Conservation (phyloP, 2,329 filamentous ascomycete genomes). For the Sordariomycetes sp. region DNA sequence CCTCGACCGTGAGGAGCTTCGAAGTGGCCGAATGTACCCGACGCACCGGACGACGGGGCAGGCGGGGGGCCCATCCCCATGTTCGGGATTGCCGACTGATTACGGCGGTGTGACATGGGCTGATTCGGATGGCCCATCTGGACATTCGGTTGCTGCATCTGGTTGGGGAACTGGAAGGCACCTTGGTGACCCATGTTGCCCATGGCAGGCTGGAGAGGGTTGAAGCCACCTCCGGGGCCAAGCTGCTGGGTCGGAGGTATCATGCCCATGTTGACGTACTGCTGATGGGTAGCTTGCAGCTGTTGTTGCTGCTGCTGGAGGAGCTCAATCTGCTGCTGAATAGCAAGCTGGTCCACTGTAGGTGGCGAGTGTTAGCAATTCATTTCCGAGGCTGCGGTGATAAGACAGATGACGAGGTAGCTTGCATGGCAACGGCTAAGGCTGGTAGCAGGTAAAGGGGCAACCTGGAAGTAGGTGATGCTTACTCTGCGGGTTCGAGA, state of each 20-base stretch:
- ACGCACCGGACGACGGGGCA: constrained; percentile 82
- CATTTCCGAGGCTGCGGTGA: neutral
- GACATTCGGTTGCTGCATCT: constrained; percentile 60
- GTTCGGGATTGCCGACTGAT: constrained; percentile 90
- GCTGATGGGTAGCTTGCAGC: constrained; percentile 90
- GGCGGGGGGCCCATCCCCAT: constrained; percentile 82
- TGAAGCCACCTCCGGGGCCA: constrained; percentile 56
- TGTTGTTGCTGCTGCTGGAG: constrained; percentile 97
- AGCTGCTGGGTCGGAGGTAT: constrained; percentile 71
- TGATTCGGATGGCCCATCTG: constrained; percentile 66
- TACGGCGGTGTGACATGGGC: constrained; percentile 81
- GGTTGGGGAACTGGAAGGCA: constrained; percentile 80
- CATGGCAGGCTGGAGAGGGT: constrained; percentile 69
- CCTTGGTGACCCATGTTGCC: constrained; percentile 65
- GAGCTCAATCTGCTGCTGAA: constrained; percentile 96
- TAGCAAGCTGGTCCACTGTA: constrained; percentile 89
- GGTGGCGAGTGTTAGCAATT: constrained; percentile 5
- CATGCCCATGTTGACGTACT: constrained; percentile 97
- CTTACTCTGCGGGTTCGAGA: constrained; percentile 51
- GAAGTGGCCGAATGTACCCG: constrained; percentile 71
- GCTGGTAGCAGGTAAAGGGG: neutral
- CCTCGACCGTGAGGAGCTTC: constrained; percentile 48
- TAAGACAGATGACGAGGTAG: neutral
- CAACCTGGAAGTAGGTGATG: constrained; percentile 11
- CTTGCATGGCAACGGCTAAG: neutral